Percentiles rank a stretch among this genome's conserved stretches.
phyloP scores from a whole-genome alignment of 2,329 filamentous ascomycete species.

The Blastomyces gilchristii region DNA sequence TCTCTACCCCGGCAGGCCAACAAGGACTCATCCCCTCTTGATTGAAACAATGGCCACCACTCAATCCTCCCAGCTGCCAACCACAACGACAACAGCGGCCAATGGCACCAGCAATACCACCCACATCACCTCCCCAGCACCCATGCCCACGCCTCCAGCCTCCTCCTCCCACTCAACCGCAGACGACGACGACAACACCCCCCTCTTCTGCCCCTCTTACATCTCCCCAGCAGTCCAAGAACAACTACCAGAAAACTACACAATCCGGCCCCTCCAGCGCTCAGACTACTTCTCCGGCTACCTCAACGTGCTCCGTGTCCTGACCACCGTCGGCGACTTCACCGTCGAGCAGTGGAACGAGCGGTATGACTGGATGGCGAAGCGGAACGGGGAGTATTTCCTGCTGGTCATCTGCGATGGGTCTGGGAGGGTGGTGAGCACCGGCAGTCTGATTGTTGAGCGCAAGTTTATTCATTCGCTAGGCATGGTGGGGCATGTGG shows the following conservation, averaged over 20 bases:
- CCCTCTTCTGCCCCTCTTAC: constrained; percentile 67
- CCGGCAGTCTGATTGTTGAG: constrained; percentile 82
- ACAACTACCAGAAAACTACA: constrained; percentile 69
- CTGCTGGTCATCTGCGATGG: constrained; percentile 75
- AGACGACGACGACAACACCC: constrained; percentile 40
- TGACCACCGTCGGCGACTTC: constrained; percentile 89
- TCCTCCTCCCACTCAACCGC: neutral
- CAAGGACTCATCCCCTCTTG: neutral
- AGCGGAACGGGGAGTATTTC: constrained; percentile 69
- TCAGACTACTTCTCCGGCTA: constrained; percentile 74
- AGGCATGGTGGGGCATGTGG: constrained; percentile 74
- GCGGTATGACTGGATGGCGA: constrained; percentile 72
- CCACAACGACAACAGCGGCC: neutral
- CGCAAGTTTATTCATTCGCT: constrained; percentile 54
- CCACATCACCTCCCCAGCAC: neutral
- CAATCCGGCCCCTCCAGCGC: constrained; percentile 65
- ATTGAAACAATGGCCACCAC: neutral
- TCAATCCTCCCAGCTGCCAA: neutral
- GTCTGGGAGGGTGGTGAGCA: constrained; percentile 65
- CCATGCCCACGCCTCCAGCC: neutral
- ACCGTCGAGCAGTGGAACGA: constrained; percentile 61
- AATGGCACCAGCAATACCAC: neutral
- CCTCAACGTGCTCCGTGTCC: constrained; percentile 78
- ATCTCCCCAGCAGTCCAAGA: constrained; percentile 65
- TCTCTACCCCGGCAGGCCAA: neutral